Conservation (phyloP, 2,329 filamentous ascomycete species). For the Paraphaeosphaeria sporulosa region DNA sequence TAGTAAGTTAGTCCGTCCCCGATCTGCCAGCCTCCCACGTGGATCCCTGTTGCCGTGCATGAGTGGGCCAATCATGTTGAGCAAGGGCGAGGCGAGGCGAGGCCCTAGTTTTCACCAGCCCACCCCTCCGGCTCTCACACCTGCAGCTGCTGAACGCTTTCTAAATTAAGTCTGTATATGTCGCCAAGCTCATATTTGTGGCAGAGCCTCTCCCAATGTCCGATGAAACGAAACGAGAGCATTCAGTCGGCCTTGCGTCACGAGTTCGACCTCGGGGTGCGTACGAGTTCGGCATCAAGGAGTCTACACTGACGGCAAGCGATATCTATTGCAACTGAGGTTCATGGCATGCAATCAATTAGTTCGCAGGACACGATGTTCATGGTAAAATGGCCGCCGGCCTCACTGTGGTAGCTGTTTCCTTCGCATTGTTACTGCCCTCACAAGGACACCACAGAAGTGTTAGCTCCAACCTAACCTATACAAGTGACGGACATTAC, state of each 20-base stretch:
- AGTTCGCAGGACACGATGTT: too few relatives aligned
- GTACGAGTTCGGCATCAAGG: too few relatives aligned
- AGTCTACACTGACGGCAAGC: too few relatives aligned
- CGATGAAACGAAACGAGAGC: neutral
- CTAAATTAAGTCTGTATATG: neutral
- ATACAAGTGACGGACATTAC: neutral
- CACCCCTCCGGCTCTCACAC: neutral
- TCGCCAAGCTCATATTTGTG: too few relatives aligned
- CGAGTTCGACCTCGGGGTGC: neutral
- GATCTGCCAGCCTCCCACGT: neutral
- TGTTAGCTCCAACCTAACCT: neutral
- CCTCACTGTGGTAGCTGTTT: neutral
- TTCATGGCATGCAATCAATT: too few relatives aligned
- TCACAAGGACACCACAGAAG: neutral
- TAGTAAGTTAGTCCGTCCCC: neutral
- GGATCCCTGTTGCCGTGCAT: neutral
- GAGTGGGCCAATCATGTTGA: neutral
- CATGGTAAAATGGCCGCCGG: too few relatives aligned
- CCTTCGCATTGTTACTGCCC: neutral
- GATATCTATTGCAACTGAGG: too few relatives aligned
- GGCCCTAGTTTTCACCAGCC: neutral
- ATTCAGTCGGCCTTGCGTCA: neutral
- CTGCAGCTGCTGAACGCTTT: too few relatives aligned
- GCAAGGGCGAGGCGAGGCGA: neutral
- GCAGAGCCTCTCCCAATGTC: neutral